A percentile compares a stretch with the other conserved stretches of the same genome.
Conservation (phyloP, 306 rosid genomes). For the Pterocarpus macrocarpus region DNA sequence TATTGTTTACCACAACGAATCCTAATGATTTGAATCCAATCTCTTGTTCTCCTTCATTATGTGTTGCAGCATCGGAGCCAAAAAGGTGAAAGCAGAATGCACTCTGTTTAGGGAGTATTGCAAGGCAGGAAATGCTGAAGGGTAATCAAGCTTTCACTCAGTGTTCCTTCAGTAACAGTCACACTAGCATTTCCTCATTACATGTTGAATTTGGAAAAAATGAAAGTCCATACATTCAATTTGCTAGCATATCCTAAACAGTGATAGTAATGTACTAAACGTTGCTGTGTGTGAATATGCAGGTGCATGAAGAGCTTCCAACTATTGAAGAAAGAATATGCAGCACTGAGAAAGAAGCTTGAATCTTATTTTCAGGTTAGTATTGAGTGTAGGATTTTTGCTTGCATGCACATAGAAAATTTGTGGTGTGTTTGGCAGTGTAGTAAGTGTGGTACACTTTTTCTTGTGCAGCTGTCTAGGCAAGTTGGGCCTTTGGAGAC, state of each 20-base stretch:
- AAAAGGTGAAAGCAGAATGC: conserved; percentile 91
- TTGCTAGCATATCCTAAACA: neutral
- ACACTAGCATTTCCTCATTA: neutral
- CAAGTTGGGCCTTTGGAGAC: conserved; percentile 64
- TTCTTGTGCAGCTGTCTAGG: conserved; percentile 63
- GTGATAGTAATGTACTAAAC: conserved; percentile 2
- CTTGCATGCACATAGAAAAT: neutral
- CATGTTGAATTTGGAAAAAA: no score
- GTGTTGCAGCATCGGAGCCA: conserved; percentile 90
- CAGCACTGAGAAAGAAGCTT: conserved; percentile 79
- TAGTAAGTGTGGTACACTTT: neutral
- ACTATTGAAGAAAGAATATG: conserved; percentile 83
- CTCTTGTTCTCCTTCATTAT: conserved; percentile 25
- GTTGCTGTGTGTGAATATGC: conserved; percentile 39
- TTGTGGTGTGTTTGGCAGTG: neutral
- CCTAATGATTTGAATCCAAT: conserved; percentile 34
- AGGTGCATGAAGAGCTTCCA: conserved; percentile 86
- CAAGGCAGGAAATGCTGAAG: conserved; percentile 74
- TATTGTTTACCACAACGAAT: conserved; percentile 41
- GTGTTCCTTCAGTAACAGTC: conserved; percentile 30
- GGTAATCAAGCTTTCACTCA: conserved; percentile 59
- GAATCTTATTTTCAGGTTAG: conserved; percentile 92
- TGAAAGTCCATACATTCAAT: neutral
- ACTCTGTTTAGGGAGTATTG: conserved; percentile 83
- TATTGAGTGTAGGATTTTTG: neutral